These are phyloP conservation scores for Cymbopogon flexuosus DNA, from an alignment of 202 grass and related monocot genomes.

Conservation along the genomic window DNA sequence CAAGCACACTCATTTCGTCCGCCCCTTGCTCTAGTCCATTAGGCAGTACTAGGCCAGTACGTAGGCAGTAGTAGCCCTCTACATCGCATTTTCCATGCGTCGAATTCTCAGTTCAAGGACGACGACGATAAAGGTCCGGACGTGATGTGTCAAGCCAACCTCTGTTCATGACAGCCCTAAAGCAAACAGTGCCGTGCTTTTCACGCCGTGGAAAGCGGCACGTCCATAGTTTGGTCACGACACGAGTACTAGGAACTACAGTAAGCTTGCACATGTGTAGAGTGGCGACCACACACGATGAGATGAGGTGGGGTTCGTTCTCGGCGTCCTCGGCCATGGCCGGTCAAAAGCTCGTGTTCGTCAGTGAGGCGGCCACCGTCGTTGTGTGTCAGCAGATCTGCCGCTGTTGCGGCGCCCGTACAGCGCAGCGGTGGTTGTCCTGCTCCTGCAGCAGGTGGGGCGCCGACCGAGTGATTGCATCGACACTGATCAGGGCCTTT, in stretches of 20 bases:
- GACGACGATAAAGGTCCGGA: neutral
- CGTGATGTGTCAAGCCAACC: neutral
- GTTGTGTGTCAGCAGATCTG: neutral
- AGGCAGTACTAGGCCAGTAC: too few relatives aligned
- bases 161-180: neutral
- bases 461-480: constrained; percentile 15
- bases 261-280: neutral
- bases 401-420: neutral
- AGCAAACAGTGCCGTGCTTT: constrained; percentile 1
- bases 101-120: neutral
- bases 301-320: neutral
- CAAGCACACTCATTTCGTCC: too few relatives aligned
- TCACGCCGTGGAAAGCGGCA: neutral
- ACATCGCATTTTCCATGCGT: too few relatives aligned
- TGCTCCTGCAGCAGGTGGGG: neutral
- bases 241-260: neutral
- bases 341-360: constrained; percentile 4
- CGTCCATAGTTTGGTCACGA: neutral
- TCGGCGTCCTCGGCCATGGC: neutral
- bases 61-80: too few relatives aligned
- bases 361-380: neutral
- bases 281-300: neutral
- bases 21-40: too few relatives aligned
- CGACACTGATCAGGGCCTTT: neutral
- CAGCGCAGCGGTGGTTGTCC: constrained; percentile 9